Percentiles rank a stretch among this genome's conserved stretches.
These are phyloP conservation scores for Phytopythium chamaehyphon DNA, from an alignment of 352 stramenopile genomes.

Conservation along the genomic window DNA sequence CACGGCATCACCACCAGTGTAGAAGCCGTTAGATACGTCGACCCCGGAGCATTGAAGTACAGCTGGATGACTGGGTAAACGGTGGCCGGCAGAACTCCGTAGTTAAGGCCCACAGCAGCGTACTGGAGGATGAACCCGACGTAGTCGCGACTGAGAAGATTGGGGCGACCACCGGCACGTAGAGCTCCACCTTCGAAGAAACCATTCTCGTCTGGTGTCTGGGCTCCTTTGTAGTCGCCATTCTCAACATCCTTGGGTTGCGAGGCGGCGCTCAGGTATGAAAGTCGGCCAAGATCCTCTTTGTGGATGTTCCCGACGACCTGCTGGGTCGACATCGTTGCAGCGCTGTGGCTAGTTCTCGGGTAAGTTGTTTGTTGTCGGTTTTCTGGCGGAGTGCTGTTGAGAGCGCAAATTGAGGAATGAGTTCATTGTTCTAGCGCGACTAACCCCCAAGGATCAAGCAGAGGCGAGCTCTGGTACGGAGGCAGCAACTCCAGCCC, in stretches of 20 bases:
- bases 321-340: neutral
- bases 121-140: conserved; percentile 27
- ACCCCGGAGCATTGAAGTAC: conserved; percentile 27
- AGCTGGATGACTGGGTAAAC: conserved; percentile 27
- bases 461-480: no score
- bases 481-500: no score
- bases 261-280: conserved; percentile 23
- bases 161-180: conserved; percentile 11
- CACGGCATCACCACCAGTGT: conserved; percentile 25
- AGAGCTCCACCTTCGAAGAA: conserved; percentile 16
- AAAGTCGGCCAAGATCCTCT: conserved; percentile 23
- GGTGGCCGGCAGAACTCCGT: conserved; percentile 21
- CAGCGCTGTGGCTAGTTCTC: no score
- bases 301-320: neutral
- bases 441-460: no score
- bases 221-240: conserved; percentile 20
- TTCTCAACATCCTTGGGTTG: conserved; percentile 14
- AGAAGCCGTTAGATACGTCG: conserved; percentile 17
- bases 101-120: conserved; percentile 15
- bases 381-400: no score
- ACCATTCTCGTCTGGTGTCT: conserved; percentile 19
- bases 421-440: no score
- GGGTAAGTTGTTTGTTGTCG: no score
- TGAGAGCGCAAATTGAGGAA: no score
- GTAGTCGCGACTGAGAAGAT: conserved; percentile 19